Base-by-base conservation (phyloP, 2,329 filamentous ascomycete species). In the Penicillium sp. region DNA sequence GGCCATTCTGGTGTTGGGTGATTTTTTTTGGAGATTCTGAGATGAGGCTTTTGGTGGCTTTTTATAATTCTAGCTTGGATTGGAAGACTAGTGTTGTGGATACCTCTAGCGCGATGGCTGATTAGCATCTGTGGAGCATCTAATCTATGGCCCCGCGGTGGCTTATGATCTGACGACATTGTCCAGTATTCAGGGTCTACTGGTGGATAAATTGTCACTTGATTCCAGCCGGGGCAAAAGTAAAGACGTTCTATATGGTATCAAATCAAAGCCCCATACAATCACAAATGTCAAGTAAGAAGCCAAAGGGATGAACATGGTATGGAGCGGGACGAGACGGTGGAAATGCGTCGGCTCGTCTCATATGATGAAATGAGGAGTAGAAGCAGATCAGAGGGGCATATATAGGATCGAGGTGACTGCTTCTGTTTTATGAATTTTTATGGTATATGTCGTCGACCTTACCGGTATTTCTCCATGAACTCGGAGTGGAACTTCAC, bases 401-500 rank as follows among this genome's bases (percentile, higher is more conserved):
- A 46, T 14, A 39, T 21, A 31, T 26, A 22, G 8, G 19, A 27
- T 35, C 26, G 27, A 13, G 7, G 35, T 55, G 37, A 55, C 3
- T 29, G 44, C 16, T 54, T 22, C 49, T 33, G 11, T 13, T 22
- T 10, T 27, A 27, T 31, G 22, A 39, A 19, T 31, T n/a, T 49
- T 53, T 39, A 49, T 39, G n/a, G 35, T 19, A 46, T 49, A 24
- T 19, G 33, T 26, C 31, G 26, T n/a, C 13, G 13, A 33, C 9
- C 52, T 61, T 61, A 71, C 49, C 70, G 65, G 57, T 73, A 97
- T 83, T 96, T 85, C 50, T 89, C 84, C 87, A 98, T 90, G 70
- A 99, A 99, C 60, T 90, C 87, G 76, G 87, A 80, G 80, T 99
- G 95, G 79, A 99, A 99, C 77, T 91, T 90, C 66, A 89, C 85